Base-by-base conservation (phyloP, 2,329 filamentous ascomycete genomes). In the Ampelomyces quisqualis region DNA sequence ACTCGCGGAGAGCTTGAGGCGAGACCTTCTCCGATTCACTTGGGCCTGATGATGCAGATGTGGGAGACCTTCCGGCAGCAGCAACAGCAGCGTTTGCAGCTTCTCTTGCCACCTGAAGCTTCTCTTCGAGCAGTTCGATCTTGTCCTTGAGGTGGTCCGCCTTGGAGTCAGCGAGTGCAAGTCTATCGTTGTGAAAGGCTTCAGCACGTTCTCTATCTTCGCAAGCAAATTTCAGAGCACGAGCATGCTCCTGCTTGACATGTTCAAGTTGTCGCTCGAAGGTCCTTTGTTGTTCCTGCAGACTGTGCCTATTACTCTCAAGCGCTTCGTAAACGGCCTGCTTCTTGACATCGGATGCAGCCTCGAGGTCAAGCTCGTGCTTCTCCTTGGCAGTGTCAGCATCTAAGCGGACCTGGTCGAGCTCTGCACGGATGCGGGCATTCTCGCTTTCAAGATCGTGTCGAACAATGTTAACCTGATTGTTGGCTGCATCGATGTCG, bases 1-100 rank as follows among this genome's bases (percentile, higher is more conserved):
- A 95, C 70, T 98, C 93, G 20, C 93, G 86, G 21, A 98, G 79
- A 5, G 93, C 93, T 69, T 97, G 91, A 1, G 90, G 88, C 2
- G 91, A 96, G 43, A 96, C 88, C 75, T 86, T 95, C 66, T 93
- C 89, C 0, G 88, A 86, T 3, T 73, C 70, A n/a, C 66, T 20
- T 62, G 55, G 33, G 62, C 64, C 53, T 67, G 51, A 53, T 17
- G 49, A 51, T 19, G 53, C 65, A 30, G 70, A 68, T 45, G 75
- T 64, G 5, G 77, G 76, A 7, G 76, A 73, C 24, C 73, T 73
- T 17, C 74, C 30, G 15, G 71, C 67, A 18, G 88, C 89, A 22
- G 88, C 89, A 67, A 81, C 89, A 11, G 90, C 91, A 24, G 90
- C 89, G 45, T 82, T 82, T 7, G 90, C 90, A 21, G 90, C 90